phyloP scores from a whole-genome alignment of 1,284 basidiomycete genomes.

The Ceratobasidium sp. region DNA sequence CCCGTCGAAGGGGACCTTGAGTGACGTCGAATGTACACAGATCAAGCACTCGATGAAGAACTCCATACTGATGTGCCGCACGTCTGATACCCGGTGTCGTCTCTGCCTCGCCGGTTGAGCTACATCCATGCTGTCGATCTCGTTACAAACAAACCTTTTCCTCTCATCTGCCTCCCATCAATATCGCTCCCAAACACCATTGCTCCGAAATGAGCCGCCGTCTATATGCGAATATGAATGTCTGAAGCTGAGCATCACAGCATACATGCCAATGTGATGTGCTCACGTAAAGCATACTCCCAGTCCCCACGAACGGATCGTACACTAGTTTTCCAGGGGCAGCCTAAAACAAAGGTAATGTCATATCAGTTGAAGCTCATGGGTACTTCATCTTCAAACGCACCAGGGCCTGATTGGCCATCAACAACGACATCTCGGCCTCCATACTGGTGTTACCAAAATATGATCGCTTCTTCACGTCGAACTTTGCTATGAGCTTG shows the following conservation, averaged over 20 bases:
- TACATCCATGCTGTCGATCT: background rate
- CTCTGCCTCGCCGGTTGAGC: background rate
- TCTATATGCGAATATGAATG: conserved; percentile 58
- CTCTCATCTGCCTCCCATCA: conserved; percentile 95
- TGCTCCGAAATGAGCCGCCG: conserved; percentile 88
- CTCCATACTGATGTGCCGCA: conserved; percentile 87
- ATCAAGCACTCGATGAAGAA: conserved; percentile 80
- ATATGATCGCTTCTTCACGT: conserved; percentile 90
- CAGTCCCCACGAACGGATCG: conserved; percentile 97
- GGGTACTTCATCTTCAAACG: conserved; percentile 39
- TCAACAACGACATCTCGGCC: conserved; percentile 90
- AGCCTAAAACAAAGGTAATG: conserved; percentile 62
- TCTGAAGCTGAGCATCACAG: background rate
- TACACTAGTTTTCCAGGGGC: conserved; percentile 90
- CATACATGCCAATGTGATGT: background rate
- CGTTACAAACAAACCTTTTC: conserved; percentile 68
- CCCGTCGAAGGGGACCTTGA: conserved; percentile 86
- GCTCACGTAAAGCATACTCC: conserved; percentile 84
- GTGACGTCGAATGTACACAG: conserved; percentile 92
- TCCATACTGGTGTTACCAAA: conserved; percentile 99
- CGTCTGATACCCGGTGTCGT: conserved; percentile 73
- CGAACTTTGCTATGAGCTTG: conserved; percentile 72
- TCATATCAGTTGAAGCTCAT: background rate
- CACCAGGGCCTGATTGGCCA: conserved; percentile 95
- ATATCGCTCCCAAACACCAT: conserved; percentile 93